phyloP scores from a whole-genome alignment of 1,284 basidiomycete genomes.

The Naganishia albida region DNA sequence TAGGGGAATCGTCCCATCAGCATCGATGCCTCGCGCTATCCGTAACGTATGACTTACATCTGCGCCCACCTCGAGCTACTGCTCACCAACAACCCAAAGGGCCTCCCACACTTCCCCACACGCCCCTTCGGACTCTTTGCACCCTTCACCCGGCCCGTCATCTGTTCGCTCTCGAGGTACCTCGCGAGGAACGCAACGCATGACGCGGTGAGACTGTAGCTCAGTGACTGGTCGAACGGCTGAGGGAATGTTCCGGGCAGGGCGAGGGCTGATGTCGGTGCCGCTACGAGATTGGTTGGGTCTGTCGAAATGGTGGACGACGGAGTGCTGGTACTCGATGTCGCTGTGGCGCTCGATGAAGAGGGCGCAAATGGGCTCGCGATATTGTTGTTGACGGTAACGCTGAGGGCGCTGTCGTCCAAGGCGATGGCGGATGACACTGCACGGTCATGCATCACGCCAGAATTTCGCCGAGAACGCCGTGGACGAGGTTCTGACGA shows the following conservation, averaged over 20 bases:
- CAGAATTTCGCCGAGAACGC: too few relatives aligned
- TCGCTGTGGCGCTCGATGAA: neutral
- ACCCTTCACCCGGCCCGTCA: conserved; percentile 1
- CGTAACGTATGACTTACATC: conserved; percentile 27
- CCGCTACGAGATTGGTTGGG: neutral
- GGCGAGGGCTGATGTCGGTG: conserved; percentile 6
- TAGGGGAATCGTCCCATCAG: neutral
- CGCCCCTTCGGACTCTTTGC: neutral
- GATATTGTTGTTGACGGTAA: conserved; percentile 18
- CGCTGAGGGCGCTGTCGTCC: neutral
- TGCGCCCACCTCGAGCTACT: conserved; percentile 28
- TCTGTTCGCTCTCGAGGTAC: conserved; percentile 28
- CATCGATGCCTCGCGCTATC: neutral
- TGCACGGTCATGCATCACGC: neutral
- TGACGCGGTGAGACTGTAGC: conserved; percentile 25
- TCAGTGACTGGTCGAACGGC: conserved; percentile 32
- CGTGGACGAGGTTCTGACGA: too few relatives aligned
- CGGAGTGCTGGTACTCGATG: neutral
- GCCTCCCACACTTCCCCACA: conserved; percentile 12
- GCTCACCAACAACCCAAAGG: conserved; percentile 30
- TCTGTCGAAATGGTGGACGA: neutral
- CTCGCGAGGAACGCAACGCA: conserved; percentile 31
- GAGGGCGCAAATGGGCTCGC: conserved; percentile 19
- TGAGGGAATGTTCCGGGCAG: conserved; percentile 17
- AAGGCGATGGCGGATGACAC: neutral